Conservation (phyloP, 306 rosid genomes). For the Lupinus albus region DNA sequence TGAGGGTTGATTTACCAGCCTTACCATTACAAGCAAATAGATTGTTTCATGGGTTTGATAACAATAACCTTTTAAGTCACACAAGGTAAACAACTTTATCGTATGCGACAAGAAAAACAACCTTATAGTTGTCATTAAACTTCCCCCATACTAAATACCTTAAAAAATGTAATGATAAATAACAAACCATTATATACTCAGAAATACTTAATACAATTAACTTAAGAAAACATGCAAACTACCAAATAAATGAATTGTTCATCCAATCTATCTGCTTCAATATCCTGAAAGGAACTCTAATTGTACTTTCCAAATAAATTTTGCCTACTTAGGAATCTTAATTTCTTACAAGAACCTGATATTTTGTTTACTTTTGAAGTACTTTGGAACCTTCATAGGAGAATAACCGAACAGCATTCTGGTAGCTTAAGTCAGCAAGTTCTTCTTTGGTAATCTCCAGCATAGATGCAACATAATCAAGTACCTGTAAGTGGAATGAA, state of each 20-base stretch:
- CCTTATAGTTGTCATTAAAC: too few species aligned
- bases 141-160: too few species aligned
- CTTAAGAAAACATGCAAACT: not conserved
- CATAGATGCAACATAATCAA: constrained; percentile 52
- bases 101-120: too few species aligned
- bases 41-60: too few species aligned
- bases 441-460: constrained; percentile 43
- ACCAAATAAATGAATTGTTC: not conserved
- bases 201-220: constrained; percentile 2
- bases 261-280: constrained; percentile 2
- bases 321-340: not conserved
- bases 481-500: constrained; percentile 46
- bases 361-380: constrained; percentile 33
- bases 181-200: too few species aligned
- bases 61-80: too few species aligned
- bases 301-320: constrained; percentile 1
- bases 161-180: too few species aligned
- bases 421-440: constrained; percentile 46
- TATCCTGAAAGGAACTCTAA: not conserved
- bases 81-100: too few species aligned
- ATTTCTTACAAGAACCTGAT: not conserved
- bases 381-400: constrained; percentile 47
- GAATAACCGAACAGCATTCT: constrained; percentile 43
- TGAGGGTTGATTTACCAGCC: too few species aligned
- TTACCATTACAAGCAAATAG: too few species aligned